Evolutionary conservation across 2,329 filamentous ascomycete species (phyloP), one percentile per base, ranked within the genome.

Genomic region (Fusarium ambrosium): DNA sequence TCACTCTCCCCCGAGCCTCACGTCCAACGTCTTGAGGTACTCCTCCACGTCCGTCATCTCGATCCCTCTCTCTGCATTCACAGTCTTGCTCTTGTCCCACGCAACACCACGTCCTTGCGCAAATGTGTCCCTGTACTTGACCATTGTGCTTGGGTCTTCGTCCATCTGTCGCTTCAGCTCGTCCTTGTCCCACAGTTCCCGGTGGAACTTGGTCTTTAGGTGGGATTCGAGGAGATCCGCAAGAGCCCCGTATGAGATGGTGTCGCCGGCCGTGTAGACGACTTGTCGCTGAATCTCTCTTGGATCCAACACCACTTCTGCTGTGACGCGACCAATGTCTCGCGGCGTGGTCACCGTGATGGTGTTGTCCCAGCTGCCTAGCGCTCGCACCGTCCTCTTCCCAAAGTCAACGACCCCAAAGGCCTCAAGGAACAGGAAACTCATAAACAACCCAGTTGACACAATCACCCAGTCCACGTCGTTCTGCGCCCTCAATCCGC

Each of bases 371-470:
- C 91, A 93, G 36, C 86, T 81, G 0, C 91, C 89, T 14, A 94
- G 81, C 0, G 87, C 91, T 11, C 87, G 84, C 2, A 91, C 85
- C 2, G 78, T 84, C 5, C 81, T 74, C 6, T 72, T 41, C 2
- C 75, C 66, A 0, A 88, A 70, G 75, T 91, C 87, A 0, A 94
- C 90, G 6, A 93, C 86, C 0, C 91, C 92, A 82, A 93, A 94
- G 2, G 80, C 86, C 2, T 83, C 78, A 68, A 91, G 86, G 76
- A 94, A 94, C 20, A 94, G 77, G 77, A 94, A 94, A 73, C 89
- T 92, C 83, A 89, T 92, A 76, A 94, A 94, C 71, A 94, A 84
- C 0, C 92, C 92, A 14, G 91, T 92, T n/a, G 89, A 91, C 1
- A 94, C 85, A 67, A 94, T 88, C 5, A 88, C 85, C 92, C 92